Evolutionary conservation across 2,329 filamentous ascomycete species (phyloP).

Genomic region (Pseudocercospora musae): DNA sequence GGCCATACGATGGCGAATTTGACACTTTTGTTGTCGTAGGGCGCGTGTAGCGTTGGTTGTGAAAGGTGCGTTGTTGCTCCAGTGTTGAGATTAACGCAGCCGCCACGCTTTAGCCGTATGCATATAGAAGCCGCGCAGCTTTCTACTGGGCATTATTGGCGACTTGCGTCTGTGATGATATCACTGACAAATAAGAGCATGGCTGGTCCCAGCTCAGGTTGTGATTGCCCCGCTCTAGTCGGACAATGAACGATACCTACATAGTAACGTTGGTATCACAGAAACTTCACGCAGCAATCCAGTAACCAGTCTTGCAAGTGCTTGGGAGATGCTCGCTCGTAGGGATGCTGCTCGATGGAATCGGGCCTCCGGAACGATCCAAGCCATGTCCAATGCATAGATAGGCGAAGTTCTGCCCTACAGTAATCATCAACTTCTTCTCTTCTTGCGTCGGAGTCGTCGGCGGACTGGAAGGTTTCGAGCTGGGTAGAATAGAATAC

Average conservation of each 20-base stretch:
- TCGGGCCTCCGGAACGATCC: not conserved
- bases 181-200: slow-evolving; percentile 9
- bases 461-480: slow-evolving; percentile 19
- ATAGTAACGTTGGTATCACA: not conserved
- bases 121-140: not conserved
- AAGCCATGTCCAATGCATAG: not conserved
- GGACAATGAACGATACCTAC: not conserved
- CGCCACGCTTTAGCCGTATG: not conserved
- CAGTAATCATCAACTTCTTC: not conserved
- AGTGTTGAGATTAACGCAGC: slow-evolving; percentile 3
- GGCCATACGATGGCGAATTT: not conserved
- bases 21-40: not conserved
- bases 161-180: slow-evolving; percentile 4
- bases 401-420: slow-evolving; percentile 2
- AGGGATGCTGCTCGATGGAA: slow-evolving; percentile 1
- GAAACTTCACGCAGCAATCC: not conserved
- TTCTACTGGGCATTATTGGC: not conserved
- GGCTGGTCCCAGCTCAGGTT: not conserved
- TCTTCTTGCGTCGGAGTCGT: not conserved
- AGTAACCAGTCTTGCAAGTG: not conserved
- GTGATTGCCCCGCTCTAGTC: not conserved
- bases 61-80: not conserved
- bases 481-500: no score
- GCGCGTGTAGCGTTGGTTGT: not conserved
- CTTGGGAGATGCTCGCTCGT: slow-evolving; percentile 1